Evolutionary conservation across 2,329 filamentous ascomycete genomes (phyloP).

Genomic region (Cladorrhinum sp.): DNA sequence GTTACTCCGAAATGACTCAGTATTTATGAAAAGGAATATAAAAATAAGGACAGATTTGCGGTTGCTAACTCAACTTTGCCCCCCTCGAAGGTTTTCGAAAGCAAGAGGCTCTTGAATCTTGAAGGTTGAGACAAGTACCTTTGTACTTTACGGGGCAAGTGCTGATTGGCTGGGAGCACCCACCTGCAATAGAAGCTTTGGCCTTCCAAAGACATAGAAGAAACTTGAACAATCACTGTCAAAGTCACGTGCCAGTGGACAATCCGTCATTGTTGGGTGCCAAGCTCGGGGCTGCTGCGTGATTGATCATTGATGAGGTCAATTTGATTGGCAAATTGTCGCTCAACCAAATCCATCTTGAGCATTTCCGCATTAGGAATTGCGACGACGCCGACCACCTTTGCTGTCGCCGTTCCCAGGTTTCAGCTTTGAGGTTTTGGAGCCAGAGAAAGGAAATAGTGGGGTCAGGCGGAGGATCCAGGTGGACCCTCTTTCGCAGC

Average conservation of each 20-base stretch:
- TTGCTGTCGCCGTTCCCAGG: not conserved
- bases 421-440: not conserved
- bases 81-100: constrained; percentile 12
- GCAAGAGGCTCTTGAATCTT: not conserved
- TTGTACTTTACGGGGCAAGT: constrained; percentile 26
- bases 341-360: constrained; percentile 15
- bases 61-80: constrained; percentile 18
- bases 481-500: constrained; percentile 5
- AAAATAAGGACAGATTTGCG: constrained; percentile 32
- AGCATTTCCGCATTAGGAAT: not conserved
- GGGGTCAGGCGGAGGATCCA: constrained; percentile 11
- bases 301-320: constrained; percentile 12
- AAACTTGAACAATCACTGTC: not conserved
- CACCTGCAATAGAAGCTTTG: not conserved
- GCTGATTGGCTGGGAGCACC: constrained; percentile 20
- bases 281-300: constrained; percentile 15
- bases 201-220: not conserved
- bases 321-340: constrained; percentile 22
- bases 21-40: constrained; percentile 19
- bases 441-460: not conserved
- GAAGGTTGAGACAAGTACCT: not conserved
- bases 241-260: constrained; percentile 19
- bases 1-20: constrained; percentile 24
- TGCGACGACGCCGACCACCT: not conserved
- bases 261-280: not conserved